phyloP scores from a whole-genome alignment of 1,284 basidiomycete species.

The Ustilago trichophora region DNA sequence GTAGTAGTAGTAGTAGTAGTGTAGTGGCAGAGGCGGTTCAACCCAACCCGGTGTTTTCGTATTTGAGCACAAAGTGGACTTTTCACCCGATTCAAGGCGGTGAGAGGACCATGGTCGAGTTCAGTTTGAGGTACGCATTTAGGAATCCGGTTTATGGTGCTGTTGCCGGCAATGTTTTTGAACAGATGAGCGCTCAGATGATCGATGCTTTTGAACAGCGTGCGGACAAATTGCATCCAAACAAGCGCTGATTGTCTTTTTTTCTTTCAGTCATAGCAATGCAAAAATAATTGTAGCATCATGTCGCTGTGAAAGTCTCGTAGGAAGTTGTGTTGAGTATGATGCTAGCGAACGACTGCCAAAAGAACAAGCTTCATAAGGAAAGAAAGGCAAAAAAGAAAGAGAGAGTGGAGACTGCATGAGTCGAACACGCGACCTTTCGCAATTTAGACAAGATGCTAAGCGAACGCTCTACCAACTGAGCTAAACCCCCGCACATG shows the following conservation, averaged over 20 bases:
- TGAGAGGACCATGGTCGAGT: conserved; percentile 42
- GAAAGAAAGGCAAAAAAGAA: neutral
- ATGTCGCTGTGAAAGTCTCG: too few relatives aligned
- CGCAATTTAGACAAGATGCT: conserved; percentile 48
- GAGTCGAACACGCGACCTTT: conserved; percentile 57
- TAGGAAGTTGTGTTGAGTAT: neutral
- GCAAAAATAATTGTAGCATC: neutral
- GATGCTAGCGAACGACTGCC: too few relatives aligned
- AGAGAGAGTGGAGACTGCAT: conserved; percentile 51
- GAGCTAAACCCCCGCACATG: conserved; percentile 46
- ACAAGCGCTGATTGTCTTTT: too few relatives aligned
- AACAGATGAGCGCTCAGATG: conserved; percentile 86
- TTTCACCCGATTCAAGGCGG: conserved; percentile 39
- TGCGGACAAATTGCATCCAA: conserved; percentile 65
- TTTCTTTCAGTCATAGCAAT: neutral
- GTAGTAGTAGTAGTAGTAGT: conserved; percentile 4
- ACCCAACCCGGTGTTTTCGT: conserved; percentile 79
- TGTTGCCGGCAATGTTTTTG: conserved; percentile 84
- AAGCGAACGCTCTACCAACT: conserved; percentile 59
- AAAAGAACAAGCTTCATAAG: neutral
- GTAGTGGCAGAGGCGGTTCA: conserved; percentile 41
- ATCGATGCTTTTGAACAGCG: conserved; percentile 89
- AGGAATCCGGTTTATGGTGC: conserved; percentile 84
- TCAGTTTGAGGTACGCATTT: conserved; percentile 80
- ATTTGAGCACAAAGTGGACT: conserved; percentile 77